Percentiles rank a stretch among this genome's conserved stretches.
These are phyloP conservation scores for Colletotrichum limetticola DNA, from an alignment of 2,329 filamentous ascomycete genomes.

Conservation along the genomic window DNA sequence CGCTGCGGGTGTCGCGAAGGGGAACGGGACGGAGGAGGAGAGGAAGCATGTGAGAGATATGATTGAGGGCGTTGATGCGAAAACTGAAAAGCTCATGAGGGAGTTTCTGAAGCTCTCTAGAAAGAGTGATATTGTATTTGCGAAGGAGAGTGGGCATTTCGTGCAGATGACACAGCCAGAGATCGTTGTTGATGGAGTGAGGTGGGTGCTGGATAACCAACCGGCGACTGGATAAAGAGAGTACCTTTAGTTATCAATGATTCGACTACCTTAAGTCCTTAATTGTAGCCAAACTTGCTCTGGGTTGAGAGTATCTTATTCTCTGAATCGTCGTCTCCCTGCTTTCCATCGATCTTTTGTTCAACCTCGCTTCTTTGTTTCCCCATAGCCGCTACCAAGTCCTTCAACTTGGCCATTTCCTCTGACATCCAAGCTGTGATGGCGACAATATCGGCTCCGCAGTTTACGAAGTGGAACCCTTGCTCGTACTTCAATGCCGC, in stretches of 20 bases:
- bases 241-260: not conserved
- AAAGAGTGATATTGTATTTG: not conserved
- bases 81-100: slow-evolving; percentile 10
- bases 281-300: not conserved
- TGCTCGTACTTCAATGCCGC: slow-evolving; percentile 41
- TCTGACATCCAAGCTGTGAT: slow-evolving; percentile 46
- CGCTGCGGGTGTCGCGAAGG: slow-evolving; percentile 4
- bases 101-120: slow-evolving; percentile 14
- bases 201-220: slow-evolving; percentile 10
- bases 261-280: not conserved
- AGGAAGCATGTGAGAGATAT: slow-evolving; percentile 12
- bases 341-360: not conserved
- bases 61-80: slow-evolving; percentile 8
- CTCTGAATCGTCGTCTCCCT: not conserved
- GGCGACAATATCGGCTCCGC: slow-evolving; percentile 49
- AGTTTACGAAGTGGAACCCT: slow-evolving; percentile 50
- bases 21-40: slow-evolving; percentile 23
- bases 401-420: slow-evolving; percentile 44
- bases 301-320: not conserved
- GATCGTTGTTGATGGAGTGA: slow-evolving; percentile 12
- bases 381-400: slow-evolving; percentile 28
- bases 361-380: not conserved
- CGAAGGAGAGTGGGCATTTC: slow-evolving; percentile 15
- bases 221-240: too few relatives aligned
- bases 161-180: slow-evolving; percentile 21